Conservation (phyloP, 225 moss, liverwort and hornwort species). For the Marchantia paleacea region DNA sequence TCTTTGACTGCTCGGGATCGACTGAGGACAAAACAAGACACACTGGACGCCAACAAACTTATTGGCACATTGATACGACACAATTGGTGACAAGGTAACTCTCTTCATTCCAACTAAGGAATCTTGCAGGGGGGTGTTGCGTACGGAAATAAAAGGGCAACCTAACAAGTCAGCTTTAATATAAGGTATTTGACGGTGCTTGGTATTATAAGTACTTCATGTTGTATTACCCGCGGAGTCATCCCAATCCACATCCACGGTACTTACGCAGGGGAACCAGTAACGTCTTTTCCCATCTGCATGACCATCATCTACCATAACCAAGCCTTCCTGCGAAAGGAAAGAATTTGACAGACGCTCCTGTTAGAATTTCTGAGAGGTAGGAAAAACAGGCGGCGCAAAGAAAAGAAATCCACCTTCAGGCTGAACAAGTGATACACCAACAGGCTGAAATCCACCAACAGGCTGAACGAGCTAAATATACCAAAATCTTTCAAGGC, state of each 20-base stretch:
- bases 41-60: too few species aligned
- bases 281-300: constrained; percentile 65
- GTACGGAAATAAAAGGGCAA: too few species aligned
- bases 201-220: constrained; percentile 1
- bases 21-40: too few species aligned
- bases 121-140: too few species aligned
- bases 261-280: constrained; percentile 86
- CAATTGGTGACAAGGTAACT: too few species aligned
- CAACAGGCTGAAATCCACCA: neutral
- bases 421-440: neutral
- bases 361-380: neutral
- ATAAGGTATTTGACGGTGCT: too few species aligned
- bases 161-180: too few species aligned
- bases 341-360: neutral
- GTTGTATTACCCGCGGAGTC: constrained; percentile 11
- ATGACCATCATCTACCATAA: constrained; percentile 87
- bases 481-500: neutral
- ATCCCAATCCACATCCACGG: constrained; percentile 38
- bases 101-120: too few species aligned
- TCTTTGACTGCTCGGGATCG: too few species aligned
- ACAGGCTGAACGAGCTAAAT: neutral
- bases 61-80: too few species aligned
- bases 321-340: constrained; percentile 65
- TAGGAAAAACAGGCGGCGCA: neutral
- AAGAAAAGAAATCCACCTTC: neutral